Conservation (phyloP, 2,329 filamentous ascomycete species). For the Fusarium hainanense region DNA sequence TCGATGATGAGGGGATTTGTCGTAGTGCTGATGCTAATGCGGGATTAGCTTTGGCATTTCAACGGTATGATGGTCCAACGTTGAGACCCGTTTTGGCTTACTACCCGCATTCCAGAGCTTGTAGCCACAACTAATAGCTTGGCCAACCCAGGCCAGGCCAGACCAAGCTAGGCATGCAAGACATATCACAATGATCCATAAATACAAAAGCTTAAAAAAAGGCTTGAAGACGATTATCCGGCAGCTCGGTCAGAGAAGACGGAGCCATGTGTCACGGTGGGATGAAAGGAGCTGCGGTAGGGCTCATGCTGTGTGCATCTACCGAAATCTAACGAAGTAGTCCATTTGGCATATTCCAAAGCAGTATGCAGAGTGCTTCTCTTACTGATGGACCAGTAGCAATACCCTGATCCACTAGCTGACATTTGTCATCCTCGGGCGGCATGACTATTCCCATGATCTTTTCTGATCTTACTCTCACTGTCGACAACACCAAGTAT, state of each 20-base stretch:
- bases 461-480: not conserved
- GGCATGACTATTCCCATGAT: fast-evolving
- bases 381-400: not conserved
- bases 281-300: too few species aligned
- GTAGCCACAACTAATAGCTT: not conserved
- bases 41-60: not conserved
- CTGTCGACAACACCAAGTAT: not conserved
- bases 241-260: too few species aligned
- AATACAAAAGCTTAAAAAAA: not conserved
- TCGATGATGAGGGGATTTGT: not conserved
- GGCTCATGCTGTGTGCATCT: too few species aligned
- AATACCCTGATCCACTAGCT: not conserved
- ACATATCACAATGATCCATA: not conserved
- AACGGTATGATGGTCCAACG: not conserved
- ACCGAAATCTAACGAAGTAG: not conserved
- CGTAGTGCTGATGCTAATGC: not conserved
- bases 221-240: too few species aligned
- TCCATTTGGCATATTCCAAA: not conserved
- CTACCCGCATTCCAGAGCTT: not conserved
- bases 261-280: not conserved
- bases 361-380: not conserved
- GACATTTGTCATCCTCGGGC: not conserved
- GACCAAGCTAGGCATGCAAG: not conserved
- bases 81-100: not conserved
- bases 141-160: not conserved